Base-by-base conservation (phyloP, 164 flowering plant species). In the Sextonia rubra region DNA sequence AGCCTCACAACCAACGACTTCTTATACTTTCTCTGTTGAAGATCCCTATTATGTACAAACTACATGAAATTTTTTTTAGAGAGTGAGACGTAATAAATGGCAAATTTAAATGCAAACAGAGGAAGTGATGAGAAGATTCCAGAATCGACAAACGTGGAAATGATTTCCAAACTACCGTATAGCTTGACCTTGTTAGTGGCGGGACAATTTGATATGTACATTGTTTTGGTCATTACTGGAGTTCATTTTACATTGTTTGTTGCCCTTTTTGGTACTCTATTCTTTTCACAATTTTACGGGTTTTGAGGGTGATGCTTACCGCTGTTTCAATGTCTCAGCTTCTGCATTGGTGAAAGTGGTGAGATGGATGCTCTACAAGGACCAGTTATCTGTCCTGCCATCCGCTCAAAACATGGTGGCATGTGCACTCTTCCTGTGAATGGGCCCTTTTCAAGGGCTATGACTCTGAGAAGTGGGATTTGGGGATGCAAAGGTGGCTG, bases 281-380 rank as follows among this genome's bases (percentile, higher is more conserved):
- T 25, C 14, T 61, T 24, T 61, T 24, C 15, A 9, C 12, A 23
- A 12, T 61, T 61, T 25, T 29, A 5, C 18, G 15, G 15, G 20
- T 64, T 30, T 64, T 20, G 14, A 52, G 58, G 12, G 20, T 3
- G n/a, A 17, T 12, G n/a, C 58, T 52, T 52, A 52, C n/a, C n/a
- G n/a, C n/a, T 18, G 58, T 3, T 5, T 52, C 58, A 52, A 52
- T 52, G 4, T 52, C 20, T 52, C 20, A 52, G 14, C 58, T 52
- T 52, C 27, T 64, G 32, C 15, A 20, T 64, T 64, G 67, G 37
- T 29, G 44, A 64, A 64, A 29, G 37, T 29, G 67, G 44, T 8
- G 44, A 27, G 67, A 93, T 92, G 97, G 87, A 78, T 56, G 83
- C 87, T 67, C 60, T 94, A 66, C 95, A 88, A 74, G 97, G 94